phyloP scores from a whole-genome alignment of 495 filamentous ascomycete species.

The Talaromyces proteolyticus region DNA sequence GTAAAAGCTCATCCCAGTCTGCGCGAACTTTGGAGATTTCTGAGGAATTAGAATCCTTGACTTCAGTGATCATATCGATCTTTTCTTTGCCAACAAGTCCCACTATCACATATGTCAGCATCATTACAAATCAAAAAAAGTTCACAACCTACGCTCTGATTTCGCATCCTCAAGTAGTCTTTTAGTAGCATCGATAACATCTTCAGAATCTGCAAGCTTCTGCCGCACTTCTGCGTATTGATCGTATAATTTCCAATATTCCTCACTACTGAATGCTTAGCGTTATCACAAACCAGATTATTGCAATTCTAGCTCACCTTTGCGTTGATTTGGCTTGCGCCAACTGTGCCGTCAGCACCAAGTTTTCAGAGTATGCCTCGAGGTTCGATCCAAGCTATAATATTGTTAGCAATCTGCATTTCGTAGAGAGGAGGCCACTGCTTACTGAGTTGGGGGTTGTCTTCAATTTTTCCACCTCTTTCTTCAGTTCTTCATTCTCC shows the following conservation, averaged over 20 bases:
- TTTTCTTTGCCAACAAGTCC: constrained; percentile 43
- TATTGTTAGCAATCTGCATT: constrained; percentile 7
- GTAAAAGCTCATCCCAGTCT: constrained; percentile 36
- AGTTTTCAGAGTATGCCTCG: constrained; percentile 32
- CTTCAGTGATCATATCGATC: constrained; percentile 37
- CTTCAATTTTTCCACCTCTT: constrained; percentile 32
- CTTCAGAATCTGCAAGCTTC: constrained; percentile 35
- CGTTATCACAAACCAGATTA: neutral
- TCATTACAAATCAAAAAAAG: constrained; percentile 5
- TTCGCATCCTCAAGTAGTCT: constrained; percentile 31
- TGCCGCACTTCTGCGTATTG: constrained; percentile 33
- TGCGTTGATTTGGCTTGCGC: constrained; percentile 33
- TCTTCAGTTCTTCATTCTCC: constrained; percentile 37
- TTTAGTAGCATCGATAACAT: constrained; percentile 28
- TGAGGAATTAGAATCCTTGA: constrained; percentile 37
- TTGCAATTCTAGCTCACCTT: constrained; percentile 17
- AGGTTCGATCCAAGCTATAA: constrained; percentile 21
- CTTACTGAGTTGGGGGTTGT: constrained; percentile 12
- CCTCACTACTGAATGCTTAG: constrained; percentile 25
- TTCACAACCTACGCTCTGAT: constrained; percentile 30
- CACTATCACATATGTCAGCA: constrained; percentile 29
- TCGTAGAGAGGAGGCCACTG: too few relatives aligned
- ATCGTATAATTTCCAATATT: constrained; percentile 43
- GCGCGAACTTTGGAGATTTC: constrained; percentile 40
- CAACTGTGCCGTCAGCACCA: constrained; percentile 26